These are phyloP conservation scores for Geum urbanum DNA, from an alignment of 306 rosid species.

Conservation along the genomic window DNA sequence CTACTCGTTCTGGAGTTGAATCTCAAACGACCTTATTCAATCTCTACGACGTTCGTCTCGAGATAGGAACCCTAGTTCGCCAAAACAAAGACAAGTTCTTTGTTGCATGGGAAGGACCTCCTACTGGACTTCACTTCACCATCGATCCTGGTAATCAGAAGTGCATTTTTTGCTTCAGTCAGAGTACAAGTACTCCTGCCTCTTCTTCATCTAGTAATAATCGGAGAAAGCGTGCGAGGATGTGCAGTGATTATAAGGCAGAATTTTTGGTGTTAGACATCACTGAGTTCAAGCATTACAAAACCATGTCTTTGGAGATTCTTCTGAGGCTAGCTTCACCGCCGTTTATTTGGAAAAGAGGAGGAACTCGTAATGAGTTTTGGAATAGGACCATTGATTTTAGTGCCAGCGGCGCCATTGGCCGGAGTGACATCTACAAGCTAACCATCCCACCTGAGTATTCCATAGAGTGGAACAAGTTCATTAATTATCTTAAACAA, in stretches of 20 bases:
- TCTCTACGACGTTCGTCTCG: conserved; percentile 61
- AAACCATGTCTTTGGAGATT: conserved; percentile 43
- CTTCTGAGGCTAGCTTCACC: conserved; percentile 58
- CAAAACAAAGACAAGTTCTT: conserved; percentile 30
- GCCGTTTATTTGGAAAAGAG: conserved; percentile 51
- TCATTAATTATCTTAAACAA: conserved; percentile 42
- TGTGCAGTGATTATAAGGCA: conserved; percentile 66
- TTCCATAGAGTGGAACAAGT: conserved; percentile 49
- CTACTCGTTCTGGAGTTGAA: background rate
- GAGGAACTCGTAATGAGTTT: conserved; percentile 61
- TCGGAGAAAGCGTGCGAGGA: conserved; percentile 31
- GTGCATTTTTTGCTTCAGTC: conserved; percentile 65
- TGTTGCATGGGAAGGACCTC: conserved; percentile 66
- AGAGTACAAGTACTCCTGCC: too few relatives aligned
- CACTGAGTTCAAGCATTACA: conserved; percentile 44
- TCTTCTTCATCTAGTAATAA: too few relatives aligned
- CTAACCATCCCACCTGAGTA: conserved; percentile 66
- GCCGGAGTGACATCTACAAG: conserved; percentile 61
- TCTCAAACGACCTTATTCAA: conserved; percentile 35
- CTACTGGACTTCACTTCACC: conserved; percentile 54
- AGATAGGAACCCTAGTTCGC: conserved; percentile 56
- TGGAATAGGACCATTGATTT: conserved; percentile 87
- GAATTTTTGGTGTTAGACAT: conserved; percentile 68
- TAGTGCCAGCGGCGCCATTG: conserved; percentile 72
- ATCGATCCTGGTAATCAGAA: conserved; percentile 65